These are phyloP conservation scores for Metschnikowia proteae DNA, from an alignment of 805 yeast genomes.

Conservation along the genomic window DNA sequence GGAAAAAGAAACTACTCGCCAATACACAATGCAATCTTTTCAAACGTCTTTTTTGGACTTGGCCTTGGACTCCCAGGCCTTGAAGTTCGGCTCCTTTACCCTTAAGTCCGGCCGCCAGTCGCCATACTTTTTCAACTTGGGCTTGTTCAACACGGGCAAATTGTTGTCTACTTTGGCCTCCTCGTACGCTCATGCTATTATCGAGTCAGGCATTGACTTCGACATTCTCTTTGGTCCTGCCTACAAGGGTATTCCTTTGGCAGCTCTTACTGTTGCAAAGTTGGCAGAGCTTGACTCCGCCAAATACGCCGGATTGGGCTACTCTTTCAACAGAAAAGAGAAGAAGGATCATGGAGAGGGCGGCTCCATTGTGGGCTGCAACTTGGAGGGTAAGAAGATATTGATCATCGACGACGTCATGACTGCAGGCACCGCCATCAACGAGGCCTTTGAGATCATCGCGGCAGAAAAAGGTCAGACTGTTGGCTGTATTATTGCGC, in stretches of 20 bases:
- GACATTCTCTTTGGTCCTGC: slow-evolving; percentile 97
- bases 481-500: slow-evolving; percentile 82
- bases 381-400: slow-evolving; percentile 65
- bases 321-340: slow-evolving; percentile 95
- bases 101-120: slow-evolving; percentile 88
- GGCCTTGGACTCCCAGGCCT: slow-evolving; percentile 78
- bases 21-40: slow-evolving; percentile 38
- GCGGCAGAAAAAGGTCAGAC: slow-evolving; percentile 63
- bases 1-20: slow-evolving; percentile 1
- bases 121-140: slow-evolving; percentile 88
- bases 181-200: slow-evolving; percentile 85
- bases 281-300: slow-evolving; percentile 86
- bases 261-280: slow-evolving; percentile 89
- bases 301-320: slow-evolving; percentile 68
- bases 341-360: slow-evolving; percentile 99
- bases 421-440: slow-evolving; percentile 98
- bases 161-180: slow-evolving; percentile 76
- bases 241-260: slow-evolving; percentile 93
- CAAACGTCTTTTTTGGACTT: slow-evolving; percentile 70
- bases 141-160: slow-evolving; percentile 76
- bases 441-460: slow-evolving; percentile 86
- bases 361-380: slow-evolving; percentile 86
- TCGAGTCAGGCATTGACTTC: slow-evolving; percentile 75
- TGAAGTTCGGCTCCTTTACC: slow-evolving; percentile 84
- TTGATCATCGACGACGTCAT: slow-evolving; percentile 94